phyloP scores from a whole-genome alignment of 2,329 filamentous ascomycete genomes.

The Clonostachys byssicola region DNA sequence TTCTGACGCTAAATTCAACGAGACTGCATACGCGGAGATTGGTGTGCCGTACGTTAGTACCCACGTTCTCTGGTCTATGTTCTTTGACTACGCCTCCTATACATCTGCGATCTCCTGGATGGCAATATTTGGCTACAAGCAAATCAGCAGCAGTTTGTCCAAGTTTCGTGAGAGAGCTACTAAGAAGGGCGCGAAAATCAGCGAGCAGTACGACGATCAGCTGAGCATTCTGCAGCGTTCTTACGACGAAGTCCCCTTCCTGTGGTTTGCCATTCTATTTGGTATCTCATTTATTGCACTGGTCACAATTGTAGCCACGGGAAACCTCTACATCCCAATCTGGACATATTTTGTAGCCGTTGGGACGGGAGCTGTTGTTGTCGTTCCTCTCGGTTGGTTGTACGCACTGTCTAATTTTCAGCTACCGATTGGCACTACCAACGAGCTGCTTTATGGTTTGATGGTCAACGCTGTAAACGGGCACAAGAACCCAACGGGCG shows the following conservation, averaged over 20 bases:
- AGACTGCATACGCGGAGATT: slow-evolving; percentile 38
- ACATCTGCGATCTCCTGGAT: slow-evolving; percentile 57
- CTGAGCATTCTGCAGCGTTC: slow-evolving; percentile 54
- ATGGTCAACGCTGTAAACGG: slow-evolving; percentile 48
- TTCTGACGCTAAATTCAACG: slow-evolving; percentile 34
- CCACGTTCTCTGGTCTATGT: slow-evolving; percentile 53
- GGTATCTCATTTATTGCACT: slow-evolving; percentile 30
- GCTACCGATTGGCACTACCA: slow-evolving; percentile 50
- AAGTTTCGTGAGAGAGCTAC: slow-evolving; percentile 32
- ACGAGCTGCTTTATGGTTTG: slow-evolving; percentile 55
- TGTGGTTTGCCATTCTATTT: slow-evolving; percentile 53
- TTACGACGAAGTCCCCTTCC: slow-evolving; percentile 54
- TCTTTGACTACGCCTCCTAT: slow-evolving; percentile 58
- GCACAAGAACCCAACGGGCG: slow-evolving; percentile 53
- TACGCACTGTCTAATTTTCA: slow-evolving; percentile 55
- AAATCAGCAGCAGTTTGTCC: slow-evolving; percentile 36
- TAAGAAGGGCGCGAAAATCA: slow-evolving; percentile 30
- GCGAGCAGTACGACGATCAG: slow-evolving; percentile 52
- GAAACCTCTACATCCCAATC: slow-evolving; percentile 48
- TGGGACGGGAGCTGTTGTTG: slow-evolving; percentile 46
- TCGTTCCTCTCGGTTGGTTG: slow-evolving; percentile 54
- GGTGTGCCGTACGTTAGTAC: slow-evolving; percentile 54
- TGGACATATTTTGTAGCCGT: slow-evolving; percentile 58
- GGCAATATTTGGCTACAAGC: slow-evolving; percentile 45
- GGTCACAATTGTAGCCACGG: slow-evolving; percentile 44